Percentiles rank a stretch among this genome's conserved stretches.
These are phyloP conservation scores for Monascus ruber DNA, from an alignment of 2,329 filamentous ascomycete genomes.

Conservation along the genomic window DNA sequence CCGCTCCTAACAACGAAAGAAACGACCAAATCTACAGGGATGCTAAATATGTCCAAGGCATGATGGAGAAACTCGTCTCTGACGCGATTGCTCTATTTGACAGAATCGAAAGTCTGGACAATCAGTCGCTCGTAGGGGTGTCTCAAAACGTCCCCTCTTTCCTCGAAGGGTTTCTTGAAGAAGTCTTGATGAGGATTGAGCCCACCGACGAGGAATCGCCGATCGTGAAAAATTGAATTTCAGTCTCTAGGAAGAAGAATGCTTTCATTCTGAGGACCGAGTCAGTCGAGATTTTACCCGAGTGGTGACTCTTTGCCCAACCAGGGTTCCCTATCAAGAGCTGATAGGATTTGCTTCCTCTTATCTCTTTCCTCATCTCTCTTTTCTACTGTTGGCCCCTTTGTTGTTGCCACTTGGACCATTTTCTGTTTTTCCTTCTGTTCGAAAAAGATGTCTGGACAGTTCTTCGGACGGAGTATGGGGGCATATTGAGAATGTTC, in stretches of 20 bases:
- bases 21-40: slow-evolving; percentile 43
- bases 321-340: no score
- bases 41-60: slow-evolving; percentile 69
- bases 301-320: no score
- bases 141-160: slow-evolving; percentile 81
- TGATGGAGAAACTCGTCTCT: slow-evolving; percentile 66
- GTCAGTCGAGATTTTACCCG: no score
- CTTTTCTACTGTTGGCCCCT: no score
- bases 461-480: no score
- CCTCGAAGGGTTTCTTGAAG: slow-evolving; percentile 82
- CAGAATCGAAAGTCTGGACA: slow-evolving; percentile 83
- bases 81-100: slow-evolving; percentile 75
- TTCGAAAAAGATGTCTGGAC: no score
- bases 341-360: no score
- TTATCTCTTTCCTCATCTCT: no score
- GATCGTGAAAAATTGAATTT: not conserved
- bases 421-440: not conserved
- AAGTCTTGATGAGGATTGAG: slow-evolving; percentile 85
- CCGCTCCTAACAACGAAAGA: slow-evolving; percentile 45
- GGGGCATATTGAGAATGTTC: no score
- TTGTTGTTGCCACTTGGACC: not conserved
- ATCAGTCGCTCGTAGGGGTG: slow-evolving; percentile 82
- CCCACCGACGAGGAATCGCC: slow-evolving; percentile 56
- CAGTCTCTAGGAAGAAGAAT: no score
- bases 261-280: no score